Percentiles rank a stretch among this genome's conserved stretches.
These are phyloP conservation scores for Phytophthora rubi DNA, from an alignment of 352 stramenopile genomes.

Conservation along the genomic window DNA sequence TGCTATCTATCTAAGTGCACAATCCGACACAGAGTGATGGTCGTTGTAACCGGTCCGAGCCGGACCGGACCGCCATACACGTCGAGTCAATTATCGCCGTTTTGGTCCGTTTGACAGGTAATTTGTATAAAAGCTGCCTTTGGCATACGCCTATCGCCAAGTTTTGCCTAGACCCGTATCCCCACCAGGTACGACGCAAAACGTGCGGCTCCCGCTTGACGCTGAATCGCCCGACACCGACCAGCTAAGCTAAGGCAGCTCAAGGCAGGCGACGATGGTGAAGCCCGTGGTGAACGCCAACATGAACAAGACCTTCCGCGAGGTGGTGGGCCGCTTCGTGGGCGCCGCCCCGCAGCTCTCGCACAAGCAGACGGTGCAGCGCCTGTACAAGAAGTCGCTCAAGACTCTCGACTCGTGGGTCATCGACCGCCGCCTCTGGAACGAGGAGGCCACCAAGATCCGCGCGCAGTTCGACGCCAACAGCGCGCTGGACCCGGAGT, in stretches of 20 bases:
- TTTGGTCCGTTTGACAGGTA: no score
- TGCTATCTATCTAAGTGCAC: no score
- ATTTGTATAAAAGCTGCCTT: no score
- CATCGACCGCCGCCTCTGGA: constrained; percentile 96
- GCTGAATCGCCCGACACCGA: not conserved
- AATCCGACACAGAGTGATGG: not conserved
- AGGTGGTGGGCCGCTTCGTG: constrained; percentile 78
- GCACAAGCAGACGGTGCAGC: constrained; percentile 90
- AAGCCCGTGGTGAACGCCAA: constrained; percentile 76
- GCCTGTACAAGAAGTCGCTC: constrained; percentile 96
- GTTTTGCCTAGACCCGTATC: no score
- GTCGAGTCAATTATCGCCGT: not conserved
- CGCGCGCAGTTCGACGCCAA: constrained; percentile 93
- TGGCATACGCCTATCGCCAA: no score
- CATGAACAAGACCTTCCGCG: constrained; percentile 86
- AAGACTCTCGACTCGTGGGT: constrained; percentile 94
- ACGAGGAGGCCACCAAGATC: constrained; percentile 94
- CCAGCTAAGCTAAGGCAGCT: not conserved
- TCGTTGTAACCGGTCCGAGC: not conserved
- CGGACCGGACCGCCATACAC: not conserved
- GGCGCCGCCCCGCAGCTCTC: constrained; percentile 68
- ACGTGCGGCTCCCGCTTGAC: not conserved
- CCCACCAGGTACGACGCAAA: not conserved
- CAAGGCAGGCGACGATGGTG: constrained; percentile 52
- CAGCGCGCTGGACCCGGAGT: constrained; percentile 57